These are phyloP conservation scores for Nothomitra cinnamomea DNA, from an alignment of 2,329 filamentous ascomycete genomes.

Conservation along the genomic window DNA sequence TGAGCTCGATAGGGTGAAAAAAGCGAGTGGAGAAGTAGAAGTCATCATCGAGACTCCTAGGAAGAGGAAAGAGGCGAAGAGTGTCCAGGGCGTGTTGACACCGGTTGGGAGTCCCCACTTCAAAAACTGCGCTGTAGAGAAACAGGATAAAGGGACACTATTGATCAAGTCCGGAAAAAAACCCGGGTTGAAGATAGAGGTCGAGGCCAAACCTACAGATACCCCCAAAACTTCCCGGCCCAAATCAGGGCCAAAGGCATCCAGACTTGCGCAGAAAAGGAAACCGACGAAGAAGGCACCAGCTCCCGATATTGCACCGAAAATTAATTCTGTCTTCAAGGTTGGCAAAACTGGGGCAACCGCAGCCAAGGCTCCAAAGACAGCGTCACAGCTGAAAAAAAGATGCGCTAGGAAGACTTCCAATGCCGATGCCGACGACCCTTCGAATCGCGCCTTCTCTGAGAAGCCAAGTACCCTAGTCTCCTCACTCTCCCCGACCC, in stretches of 20 bases:
- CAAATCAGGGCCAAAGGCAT: neutral
- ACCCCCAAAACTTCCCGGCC: neutral
- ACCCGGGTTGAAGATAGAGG: neutral
- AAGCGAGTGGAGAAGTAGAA: neutral
- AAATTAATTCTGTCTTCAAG: constrained; percentile 19
- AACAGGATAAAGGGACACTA: neutral
- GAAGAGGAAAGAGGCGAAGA: constrained; percentile 1
- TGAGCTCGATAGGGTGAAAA: neutral
- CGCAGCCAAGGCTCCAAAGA: neutral
- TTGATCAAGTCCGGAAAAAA: neutral
- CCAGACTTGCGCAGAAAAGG: neutral
- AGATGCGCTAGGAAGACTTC: neutral
- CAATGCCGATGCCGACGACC: neutral
- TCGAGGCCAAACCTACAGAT: neutral
- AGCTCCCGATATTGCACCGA: constrained; percentile 12
- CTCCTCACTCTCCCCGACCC: constrained; percentile 1
- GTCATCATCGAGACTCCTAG: neutral
- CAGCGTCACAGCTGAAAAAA: neutral
- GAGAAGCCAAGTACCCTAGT: neutral
- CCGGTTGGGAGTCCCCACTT: constrained; percentile 3
- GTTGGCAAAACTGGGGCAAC: constrained; percentile 17
- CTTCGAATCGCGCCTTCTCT: neutral
- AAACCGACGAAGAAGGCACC: constrained; percentile 10
- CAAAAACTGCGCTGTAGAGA: neutral
- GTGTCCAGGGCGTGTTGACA: constrained; percentile 2